A percentile compares a stretch with the other conserved stretches of the same genome.
phyloP scores from a whole-genome alignment of 805 yeast genomes.

The Yarrowia sp. region DNA sequence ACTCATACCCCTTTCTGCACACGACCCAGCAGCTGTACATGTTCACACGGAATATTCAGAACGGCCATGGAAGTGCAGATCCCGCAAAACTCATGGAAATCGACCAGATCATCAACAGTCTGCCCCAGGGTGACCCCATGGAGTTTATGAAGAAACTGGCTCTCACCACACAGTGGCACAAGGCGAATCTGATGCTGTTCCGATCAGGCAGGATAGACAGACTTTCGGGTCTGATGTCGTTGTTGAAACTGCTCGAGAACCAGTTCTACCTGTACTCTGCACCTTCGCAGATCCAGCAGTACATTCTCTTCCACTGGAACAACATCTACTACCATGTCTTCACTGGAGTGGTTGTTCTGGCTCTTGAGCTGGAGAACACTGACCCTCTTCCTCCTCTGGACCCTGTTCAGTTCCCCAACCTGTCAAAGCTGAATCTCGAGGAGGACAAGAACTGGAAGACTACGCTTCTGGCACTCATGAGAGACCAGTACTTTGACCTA shows the following conservation, averaged over 20 bases:
- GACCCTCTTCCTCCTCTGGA: conserved; percentile 16
- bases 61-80: not conserved
- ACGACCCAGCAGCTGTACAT: conserved; percentile 2
- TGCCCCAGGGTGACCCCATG: conserved; percentile 1
- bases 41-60: conserved; percentile 1
- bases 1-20: conserved; percentile 17
- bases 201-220: conserved; percentile 5
- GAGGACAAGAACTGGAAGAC: conserved; percentile 9
- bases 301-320: conserved; percentile 31
- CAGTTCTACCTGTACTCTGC: conserved; percentile 21
- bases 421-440: conserved; percentile 10
- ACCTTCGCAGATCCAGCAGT: conserved; percentile 7
- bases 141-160: conserved; percentile 26
- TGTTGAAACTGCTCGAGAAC: conserved; percentile 8
- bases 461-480: not conserved
- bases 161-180: conserved; percentile 9
- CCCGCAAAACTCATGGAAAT: conserved; percentile 1
- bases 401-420: conserved; percentile 8
- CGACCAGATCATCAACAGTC: conserved; percentile 4
- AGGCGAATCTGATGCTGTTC: conserved; percentile 15
- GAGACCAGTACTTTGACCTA: conserved; percentile 28
- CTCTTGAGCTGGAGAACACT: not conserved
- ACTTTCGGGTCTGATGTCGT: not conserved
- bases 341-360: conserved; percentile 9
- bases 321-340: conserved; percentile 32